Base-by-base conservation (phyloP, 371 early-diverging fungal species). In the Lichtheimia corymbifera region DNA sequence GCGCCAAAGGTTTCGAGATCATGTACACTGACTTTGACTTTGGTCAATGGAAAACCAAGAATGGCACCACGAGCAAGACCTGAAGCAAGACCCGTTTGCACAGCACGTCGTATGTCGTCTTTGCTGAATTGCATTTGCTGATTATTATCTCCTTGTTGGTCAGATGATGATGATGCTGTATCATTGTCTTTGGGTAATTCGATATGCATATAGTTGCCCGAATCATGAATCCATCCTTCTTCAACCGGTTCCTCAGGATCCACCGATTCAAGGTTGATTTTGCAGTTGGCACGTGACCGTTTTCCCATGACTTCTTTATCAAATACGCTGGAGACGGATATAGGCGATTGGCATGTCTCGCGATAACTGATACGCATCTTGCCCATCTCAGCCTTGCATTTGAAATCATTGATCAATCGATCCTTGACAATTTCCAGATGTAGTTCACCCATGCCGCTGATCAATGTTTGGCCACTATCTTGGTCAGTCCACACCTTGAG, bases 371-470 rank as follows among this genome's bases (percentile, higher is more conserved):
- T 95, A 51, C 87, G 80, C 80, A 97, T 91, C 51, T 85, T 82
- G 4, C 98, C 97, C 76, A 95, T 84, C 27, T 87, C 83, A 3
- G 91, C 91, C 30, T 88, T 87, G 61, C 93, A 90, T 52, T 87
- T 86, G 67, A 94, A 87, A 18, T 91, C 92, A 40, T 88, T 88
- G 40, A 87, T 47, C 41, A 98, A 74, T 4, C 97, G 74, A 54
- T 93, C 93, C 53, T 84, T 84, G 22, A 94, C 87, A 17, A 98
- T 91, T 55, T 98, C 98, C 22, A 97, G 71, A 69, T 98, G 98
- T 51, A 98, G 82, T 68, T 97, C 97, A 9, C 98, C 98, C 97
- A 97, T 97, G 2, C 98, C 98, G 58, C 90, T 85, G n/a, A 98
- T 73, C 53, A 97, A 67, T 5, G 86, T 88, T 65, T 98, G 98